These are phyloP conservation scores for Yarrowia yakushimensis DNA, from an alignment of 805 yeast genomes.

Conservation along the genomic window DNA sequence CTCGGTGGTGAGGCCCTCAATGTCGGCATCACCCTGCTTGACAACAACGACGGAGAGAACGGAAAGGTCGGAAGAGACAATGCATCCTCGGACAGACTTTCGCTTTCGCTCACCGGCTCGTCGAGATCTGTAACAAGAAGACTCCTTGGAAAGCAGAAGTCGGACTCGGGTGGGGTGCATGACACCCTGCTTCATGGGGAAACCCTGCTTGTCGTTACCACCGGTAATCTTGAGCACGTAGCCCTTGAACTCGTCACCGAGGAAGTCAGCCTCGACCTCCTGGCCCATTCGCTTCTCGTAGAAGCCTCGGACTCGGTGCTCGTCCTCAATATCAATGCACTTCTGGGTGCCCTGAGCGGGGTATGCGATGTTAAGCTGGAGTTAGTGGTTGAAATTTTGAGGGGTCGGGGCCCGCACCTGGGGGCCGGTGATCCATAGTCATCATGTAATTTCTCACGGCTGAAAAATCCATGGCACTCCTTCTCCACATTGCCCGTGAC, in stretches of 20 bases:
- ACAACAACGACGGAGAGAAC: constrained; percentile 89
- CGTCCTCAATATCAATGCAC: constrained; percentile 96
- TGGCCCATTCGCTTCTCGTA: constrained; percentile 99
- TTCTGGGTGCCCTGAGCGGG: constrained; percentile 99
- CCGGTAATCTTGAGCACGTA: constrained; percentile 98
- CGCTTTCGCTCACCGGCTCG: constrained; percentile 99
- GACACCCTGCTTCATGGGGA: constrained; percentile 99
- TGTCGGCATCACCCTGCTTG: constrained; percentile 96
- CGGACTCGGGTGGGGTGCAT: constrained; percentile 99
- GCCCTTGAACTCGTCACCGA: constrained; percentile 99
- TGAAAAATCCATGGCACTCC: too few relatives aligned
- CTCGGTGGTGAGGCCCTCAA: constrained; percentile 92
- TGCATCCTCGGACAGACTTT: constrained; percentile 99
- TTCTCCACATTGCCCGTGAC: too few relatives aligned
- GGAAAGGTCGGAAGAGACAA: constrained; percentile 95
- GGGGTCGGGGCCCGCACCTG: too few relatives aligned
- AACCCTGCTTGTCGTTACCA: constrained; percentile 99
- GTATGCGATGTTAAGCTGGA: constrained; percentile 97
- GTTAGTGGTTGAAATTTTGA: too few relatives aligned
- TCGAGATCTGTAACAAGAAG: constrained; percentile 99
- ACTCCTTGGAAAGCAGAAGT: constrained; percentile 87
- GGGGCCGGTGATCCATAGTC: too few relatives aligned
- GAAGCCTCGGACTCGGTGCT: constrained; percentile 96
- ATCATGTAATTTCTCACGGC: not conserved
- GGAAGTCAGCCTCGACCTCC: constrained; percentile 98